phyloP scores from a whole-genome alignment of 2,329 filamentous ascomycete genomes.

The Colletotrichum paranaense region DNA sequence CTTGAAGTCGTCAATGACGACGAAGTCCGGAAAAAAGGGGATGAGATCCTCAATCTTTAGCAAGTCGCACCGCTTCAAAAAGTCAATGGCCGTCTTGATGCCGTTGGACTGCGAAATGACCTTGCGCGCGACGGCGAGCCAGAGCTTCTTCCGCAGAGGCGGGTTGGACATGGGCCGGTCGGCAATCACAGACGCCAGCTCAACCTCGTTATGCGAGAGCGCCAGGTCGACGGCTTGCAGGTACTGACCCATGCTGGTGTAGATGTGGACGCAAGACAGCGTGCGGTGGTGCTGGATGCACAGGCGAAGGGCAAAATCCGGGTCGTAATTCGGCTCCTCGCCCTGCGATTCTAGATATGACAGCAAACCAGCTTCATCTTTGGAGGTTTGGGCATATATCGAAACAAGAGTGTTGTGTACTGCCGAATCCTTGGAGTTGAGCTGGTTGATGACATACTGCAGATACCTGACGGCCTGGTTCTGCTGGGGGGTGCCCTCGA shows the following conservation, averaged over 20 bases:
- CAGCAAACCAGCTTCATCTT: slow-evolving; percentile 86
- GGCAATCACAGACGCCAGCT: slow-evolving; percentile 89
- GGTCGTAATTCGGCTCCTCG: slow-evolving; percentile 88
- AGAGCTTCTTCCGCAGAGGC: slow-evolving; percentile 88
- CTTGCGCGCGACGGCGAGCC: slow-evolving; percentile 94
- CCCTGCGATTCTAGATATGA: slow-evolving; percentile 92
- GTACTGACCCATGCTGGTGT: slow-evolving; percentile 96
- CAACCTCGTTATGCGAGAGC: slow-evolving; percentile 87
- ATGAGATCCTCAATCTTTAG: slow-evolving; percentile 97
- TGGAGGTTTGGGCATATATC: slow-evolving; percentile 87
- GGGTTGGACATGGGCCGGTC: slow-evolving; percentile 85
- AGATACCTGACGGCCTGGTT: slow-evolving; percentile 97
- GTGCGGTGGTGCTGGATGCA: slow-evolving; percentile 96
- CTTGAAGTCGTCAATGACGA: slow-evolving; percentile 99
- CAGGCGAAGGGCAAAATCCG: slow-evolving; percentile 93
- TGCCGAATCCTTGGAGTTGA: slow-evolving; percentile 82
- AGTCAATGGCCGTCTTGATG: slow-evolving; percentile 94
- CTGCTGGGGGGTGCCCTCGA: slow-evolving; percentile 73
- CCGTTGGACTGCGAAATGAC: slow-evolving; percentile 88
- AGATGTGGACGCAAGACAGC: slow-evolving; percentile 95
- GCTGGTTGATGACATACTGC: slow-evolving; percentile 90
- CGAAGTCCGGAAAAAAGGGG: slow-evolving; percentile 98
- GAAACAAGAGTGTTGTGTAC: slow-evolving; percentile 98
- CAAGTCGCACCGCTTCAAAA: slow-evolving; percentile 90
- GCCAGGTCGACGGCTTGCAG: slow-evolving; percentile 93